Percentiles rank a stretch among this genome's conserved stretches.
Conservation (phyloP, 2,329 filamentous ascomycete species). For the Pseudogymnoascus sp. region DNA sequence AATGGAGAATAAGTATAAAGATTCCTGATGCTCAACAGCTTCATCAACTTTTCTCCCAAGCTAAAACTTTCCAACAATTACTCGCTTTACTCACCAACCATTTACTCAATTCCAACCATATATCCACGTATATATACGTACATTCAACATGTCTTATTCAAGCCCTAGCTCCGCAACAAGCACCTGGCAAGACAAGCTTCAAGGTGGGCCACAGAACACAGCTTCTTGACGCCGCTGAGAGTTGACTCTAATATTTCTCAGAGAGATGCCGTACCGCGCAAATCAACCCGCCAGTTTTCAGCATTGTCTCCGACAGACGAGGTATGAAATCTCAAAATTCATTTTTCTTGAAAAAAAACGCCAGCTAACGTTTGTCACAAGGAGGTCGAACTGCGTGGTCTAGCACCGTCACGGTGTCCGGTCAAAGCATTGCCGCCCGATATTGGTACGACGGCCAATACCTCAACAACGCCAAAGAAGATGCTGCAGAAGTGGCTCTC, state of each 20-base stretch:
- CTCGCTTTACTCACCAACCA: neutral
- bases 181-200: slow-evolving; percentile 32
- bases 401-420: slow-evolving; percentile 65
- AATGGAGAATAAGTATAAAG: slow-evolving; percentile 7
- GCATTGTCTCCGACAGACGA: slow-evolving; percentile 67
- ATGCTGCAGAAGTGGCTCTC: slow-evolving; percentile 77
- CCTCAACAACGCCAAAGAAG: slow-evolving; percentile 79
- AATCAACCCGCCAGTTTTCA: slow-evolving; percentile 51
- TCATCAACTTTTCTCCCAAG: neutral
- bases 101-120: neutral
- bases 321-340: slow-evolving; percentile 39
- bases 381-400: slow-evolving; percentile 90
- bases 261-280: slow-evolving; percentile 50
- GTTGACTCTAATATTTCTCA: slow-evolving; percentile 27
- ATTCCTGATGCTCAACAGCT: neutral
- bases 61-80: neutral
- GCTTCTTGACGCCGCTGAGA: slow-evolving; percentile 20
- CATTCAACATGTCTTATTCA: slow-evolving; percentile 24
- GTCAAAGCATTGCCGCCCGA: slow-evolving; percentile 58
- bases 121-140: neutral
- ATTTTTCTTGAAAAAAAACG: neutral
- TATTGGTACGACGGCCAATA: slow-evolving; percentile 91
- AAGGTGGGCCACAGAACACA: slow-evolving; percentile 27
- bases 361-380: slow-evolving; percentile 31
- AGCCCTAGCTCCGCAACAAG: slow-evolving; percentile 19